These are phyloP conservation scores for Didymella segeticola DNA, from an alignment of 2,329 filamentous ascomycete species.

Conservation along the genomic window DNA sequence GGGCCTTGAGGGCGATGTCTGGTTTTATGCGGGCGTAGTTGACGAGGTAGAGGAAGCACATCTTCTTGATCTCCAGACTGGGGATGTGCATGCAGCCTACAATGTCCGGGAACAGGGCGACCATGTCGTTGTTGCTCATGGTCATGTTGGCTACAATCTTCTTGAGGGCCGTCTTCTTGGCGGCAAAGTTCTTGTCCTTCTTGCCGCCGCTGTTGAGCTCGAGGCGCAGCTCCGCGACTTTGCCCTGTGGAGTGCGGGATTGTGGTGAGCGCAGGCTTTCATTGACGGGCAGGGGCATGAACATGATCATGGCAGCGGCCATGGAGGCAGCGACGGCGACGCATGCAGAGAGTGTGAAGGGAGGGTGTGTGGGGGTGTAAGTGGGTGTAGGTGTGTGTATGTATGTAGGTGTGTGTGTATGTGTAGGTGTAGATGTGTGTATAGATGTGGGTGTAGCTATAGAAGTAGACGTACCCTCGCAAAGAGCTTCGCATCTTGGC, in stretches of 20 bases:
- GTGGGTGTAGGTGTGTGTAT: too few relatives aligned
- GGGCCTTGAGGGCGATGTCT: conserved; percentile 89
- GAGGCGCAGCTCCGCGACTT: conserved; percentile 94
- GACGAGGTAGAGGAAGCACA: conserved; percentile 98
- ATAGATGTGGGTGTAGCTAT: too few relatives aligned
- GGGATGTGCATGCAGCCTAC: conserved; percentile 94
- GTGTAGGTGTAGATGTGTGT: too few relatives aligned
- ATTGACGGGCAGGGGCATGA: conserved; percentile 45
- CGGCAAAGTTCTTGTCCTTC: conserved; percentile 95
- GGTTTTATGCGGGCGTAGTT: conserved; percentile 96
- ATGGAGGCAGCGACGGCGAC: background rate
- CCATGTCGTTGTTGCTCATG: conserved; percentile 99
- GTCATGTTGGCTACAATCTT: conserved; percentile 99
- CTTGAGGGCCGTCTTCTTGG: conserved; percentile 98
- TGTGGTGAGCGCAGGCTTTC: conserved; percentile 59
- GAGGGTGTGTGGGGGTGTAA: conserved; percentile 6
- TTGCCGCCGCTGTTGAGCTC: conserved; percentile 93
- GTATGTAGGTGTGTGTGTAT: too few relatives aligned
- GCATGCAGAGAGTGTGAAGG: background rate
- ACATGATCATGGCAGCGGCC: conserved; percentile 42
- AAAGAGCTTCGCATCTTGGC: conserved; percentile 99
- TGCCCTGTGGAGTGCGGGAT: conserved; percentile 74
- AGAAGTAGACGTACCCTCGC: conserved; percentile 75
- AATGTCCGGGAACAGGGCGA: conserved; percentile 93
- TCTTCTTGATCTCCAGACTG: conserved; percentile 98